Evolutionary conservation across 225 moss, liverwort and hornwort genomes (phyloP), one percentile per base, ranked within the genome.

Genomic region (Rhytidiadelphus loreus): DNA sequence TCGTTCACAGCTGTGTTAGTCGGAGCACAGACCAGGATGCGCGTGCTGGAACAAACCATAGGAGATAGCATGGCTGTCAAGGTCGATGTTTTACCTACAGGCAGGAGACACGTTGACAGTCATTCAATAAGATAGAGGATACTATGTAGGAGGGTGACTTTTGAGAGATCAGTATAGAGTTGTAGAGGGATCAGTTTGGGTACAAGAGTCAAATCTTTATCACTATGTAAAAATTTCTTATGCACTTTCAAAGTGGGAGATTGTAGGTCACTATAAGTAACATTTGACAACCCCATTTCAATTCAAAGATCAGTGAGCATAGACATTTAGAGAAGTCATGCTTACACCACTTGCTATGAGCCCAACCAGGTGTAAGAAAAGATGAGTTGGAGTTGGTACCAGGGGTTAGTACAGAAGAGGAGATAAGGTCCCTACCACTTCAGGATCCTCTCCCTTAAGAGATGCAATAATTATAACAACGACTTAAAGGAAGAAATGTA

Each of bases 1-100:
- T 94, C 93, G 65, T 94, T 92, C 85, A 93, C 93, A 57, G 94
- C 94, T 69, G 91, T 93, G 89, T 94, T 94, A 48, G 94, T 94
- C 44, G 94, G 94, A 84, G 94, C 94, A 88, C 94, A 94, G 87
- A 94, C 88, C 71, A 94, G 89, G 78, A 94, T 90, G 65, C 94
- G 92, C 73, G 91, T 88, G 73, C 86, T 91, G 46, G 91, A 82
- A 88, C 94, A 94, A 37, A 87, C 90, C 69, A 86, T 88, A 59
- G 93, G 87, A 83, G 91, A 91, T 33, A 94, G 88, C 91, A 94
- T 91, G 35, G 94, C 92, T 57, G 81, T 94, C 84, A 94, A 86
- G 55, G 94, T 94, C 66, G 92, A 94, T 81, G 94, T 94, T 88
- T 94, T 94, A 68, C 94, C 93, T 93, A 90, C 70, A 86, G 63